These are phyloP conservation scores for Alternaria gaisen DNA, from an alignment of 2,329 filamentous ascomycete species.

Conservation along the genomic window DNA sequence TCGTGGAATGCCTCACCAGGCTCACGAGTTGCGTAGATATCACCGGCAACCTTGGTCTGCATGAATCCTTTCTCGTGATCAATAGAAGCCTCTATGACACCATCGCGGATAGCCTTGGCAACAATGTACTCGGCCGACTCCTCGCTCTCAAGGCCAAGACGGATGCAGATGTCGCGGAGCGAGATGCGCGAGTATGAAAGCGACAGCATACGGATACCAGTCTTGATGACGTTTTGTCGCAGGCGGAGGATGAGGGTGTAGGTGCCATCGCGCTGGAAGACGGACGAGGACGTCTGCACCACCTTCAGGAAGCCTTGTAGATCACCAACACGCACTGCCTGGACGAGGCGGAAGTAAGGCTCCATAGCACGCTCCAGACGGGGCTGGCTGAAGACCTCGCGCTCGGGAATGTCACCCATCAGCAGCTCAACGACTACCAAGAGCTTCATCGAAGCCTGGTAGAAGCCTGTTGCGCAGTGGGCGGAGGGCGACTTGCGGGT, in stretches of 20 bases:
- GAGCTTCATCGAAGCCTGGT: slow-evolving; percentile 96
- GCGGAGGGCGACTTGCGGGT: slow-evolving; percentile 95
- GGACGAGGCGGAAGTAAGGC: slow-evolving; percentile 92
- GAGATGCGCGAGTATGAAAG: slow-evolving; percentile 97
- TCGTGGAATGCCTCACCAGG: slow-evolving; percentile 98
- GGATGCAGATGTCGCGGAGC: slow-evolving; percentile 94
- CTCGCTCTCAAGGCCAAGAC: slow-evolving; percentile 90
- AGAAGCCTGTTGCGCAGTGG: slow-evolving; percentile 89
- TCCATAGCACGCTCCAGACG: slow-evolving; percentile 86
- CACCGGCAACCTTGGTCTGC: slow-evolving; percentile 97
- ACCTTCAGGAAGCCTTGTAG: slow-evolving; percentile 90
- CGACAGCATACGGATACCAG: slow-evolving; percentile 98
- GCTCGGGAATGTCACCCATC: slow-evolving; percentile 98
- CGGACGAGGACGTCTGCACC: slow-evolving; percentile 80
- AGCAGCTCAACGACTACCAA: slow-evolving; percentile 93
- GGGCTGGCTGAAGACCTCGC: slow-evolving; percentile 89
- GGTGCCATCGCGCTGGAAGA: slow-evolving; percentile 91
- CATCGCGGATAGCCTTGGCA: slow-evolving; percentile 96
- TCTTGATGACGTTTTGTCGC: slow-evolving; percentile 99
- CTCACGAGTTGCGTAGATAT: slow-evolving; percentile 95
- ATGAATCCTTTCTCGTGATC: slow-evolving; percentile 96
- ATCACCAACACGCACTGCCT: slow-evolving; percentile 95
- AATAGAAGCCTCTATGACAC: slow-evolving; percentile 93
- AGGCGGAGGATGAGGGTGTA: slow-evolving; percentile 95
- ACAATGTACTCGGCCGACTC: slow-evolving; percentile 99